A percentile compares a stretch with the other conserved stretches of the same genome.
Conservation (phyloP, 2,329 filamentous ascomycete species). For the Cadophora luteo-olivacea region DNA sequence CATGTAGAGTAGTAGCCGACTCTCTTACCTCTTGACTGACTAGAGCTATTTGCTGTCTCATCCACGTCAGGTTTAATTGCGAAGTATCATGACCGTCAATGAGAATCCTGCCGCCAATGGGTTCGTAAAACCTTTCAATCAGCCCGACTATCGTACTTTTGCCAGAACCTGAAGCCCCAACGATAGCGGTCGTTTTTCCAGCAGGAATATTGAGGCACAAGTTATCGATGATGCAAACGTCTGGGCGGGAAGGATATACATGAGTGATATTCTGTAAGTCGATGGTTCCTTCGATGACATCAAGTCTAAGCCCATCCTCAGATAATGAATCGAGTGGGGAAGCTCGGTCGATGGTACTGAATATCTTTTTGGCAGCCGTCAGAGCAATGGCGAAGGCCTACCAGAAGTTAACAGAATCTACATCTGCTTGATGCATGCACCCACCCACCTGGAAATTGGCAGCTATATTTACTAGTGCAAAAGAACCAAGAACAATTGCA, state of each 20-base stretch:
- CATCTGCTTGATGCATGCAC: no score
- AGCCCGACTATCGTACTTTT: constrained; percentile 69
- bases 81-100: constrained; percentile 49
- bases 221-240: constrained; percentile 24
- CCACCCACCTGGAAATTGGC: constrained; percentile 69
- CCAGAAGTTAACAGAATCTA: neutral
- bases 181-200: constrained; percentile 48
- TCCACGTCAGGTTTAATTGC: constrained; percentile 56
- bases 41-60: constrained; percentile 74
- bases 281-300: neutral
- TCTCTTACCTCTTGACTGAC: constrained; percentile 60
- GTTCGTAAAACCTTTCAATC: constrained; percentile 56
- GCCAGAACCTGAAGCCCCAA: constrained; percentile 75
- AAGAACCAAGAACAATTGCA: constrained; percentile 87
- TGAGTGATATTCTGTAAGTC: neutral
- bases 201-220: constrained; percentile 49
- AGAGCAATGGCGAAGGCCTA: constrained; percentile 78
- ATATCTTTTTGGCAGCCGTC: constrained; percentile 87
- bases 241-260: neutral
- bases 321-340: constrained; percentile 78
- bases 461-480: constrained; percentile 83
- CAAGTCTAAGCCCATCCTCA: constrained; percentile 56
- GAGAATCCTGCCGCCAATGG: constrained; percentile 34
- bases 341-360: constrained; percentile 83
- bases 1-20: constrained; percentile 56